phyloP scores from a whole-genome alignment of 805 yeast genomes.

The Hyphopichia homilentoma region DNA sequence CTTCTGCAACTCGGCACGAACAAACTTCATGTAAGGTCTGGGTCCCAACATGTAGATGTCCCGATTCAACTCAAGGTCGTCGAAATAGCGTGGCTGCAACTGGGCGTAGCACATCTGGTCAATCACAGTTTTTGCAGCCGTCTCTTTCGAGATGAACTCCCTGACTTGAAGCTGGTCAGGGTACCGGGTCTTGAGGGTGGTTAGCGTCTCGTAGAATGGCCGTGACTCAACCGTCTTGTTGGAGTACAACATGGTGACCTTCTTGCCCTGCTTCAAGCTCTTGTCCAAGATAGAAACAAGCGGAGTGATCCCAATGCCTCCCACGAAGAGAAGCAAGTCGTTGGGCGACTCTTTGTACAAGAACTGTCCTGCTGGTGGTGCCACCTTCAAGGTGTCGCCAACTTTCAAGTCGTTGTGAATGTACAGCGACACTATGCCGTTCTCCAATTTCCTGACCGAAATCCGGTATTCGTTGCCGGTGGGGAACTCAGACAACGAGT shows the following conservation, averaged over 20 bases:
- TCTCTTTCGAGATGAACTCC: slow-evolving; percentile 17
- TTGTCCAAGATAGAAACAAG: slow-evolving; percentile 48
- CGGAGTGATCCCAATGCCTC: slow-evolving; percentile 72
- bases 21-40: slow-evolving; percentile 24
- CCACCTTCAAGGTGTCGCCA: slow-evolving; percentile 47
- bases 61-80: slow-evolving; percentile 10
- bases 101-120: too few relatives aligned
- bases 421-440: slow-evolving; percentile 49
- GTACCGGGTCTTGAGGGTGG: slow-evolving; percentile 10
- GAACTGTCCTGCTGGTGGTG: slow-evolving; percentile 61
- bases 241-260: slow-evolving; percentile 33
- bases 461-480: slow-evolving; percentile 45
- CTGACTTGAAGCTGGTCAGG: slow-evolving; percentile 12
- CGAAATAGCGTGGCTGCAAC: slow-evolving; percentile 17
- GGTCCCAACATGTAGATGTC: slow-evolving; percentile 36
- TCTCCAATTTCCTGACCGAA: slow-evolving; percentile 47
- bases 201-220: slow-evolving; percentile 22
- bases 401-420: slow-evolving; percentile 45
- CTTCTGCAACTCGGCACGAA: slow-evolving; percentile 16
- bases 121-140: slow-evolving; percentile 4
- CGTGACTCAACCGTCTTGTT: slow-evolving; percentile 16
- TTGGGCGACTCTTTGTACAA: slow-evolving; percentile 23
- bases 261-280: slow-evolving; percentile 27
- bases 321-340: slow-evolving; percentile 43
- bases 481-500: slow-evolving; percentile 47